Evolutionary conservation across 768 basidiomycete species (phyloP).

Genomic region (Lactifluus piperatus): DNA sequence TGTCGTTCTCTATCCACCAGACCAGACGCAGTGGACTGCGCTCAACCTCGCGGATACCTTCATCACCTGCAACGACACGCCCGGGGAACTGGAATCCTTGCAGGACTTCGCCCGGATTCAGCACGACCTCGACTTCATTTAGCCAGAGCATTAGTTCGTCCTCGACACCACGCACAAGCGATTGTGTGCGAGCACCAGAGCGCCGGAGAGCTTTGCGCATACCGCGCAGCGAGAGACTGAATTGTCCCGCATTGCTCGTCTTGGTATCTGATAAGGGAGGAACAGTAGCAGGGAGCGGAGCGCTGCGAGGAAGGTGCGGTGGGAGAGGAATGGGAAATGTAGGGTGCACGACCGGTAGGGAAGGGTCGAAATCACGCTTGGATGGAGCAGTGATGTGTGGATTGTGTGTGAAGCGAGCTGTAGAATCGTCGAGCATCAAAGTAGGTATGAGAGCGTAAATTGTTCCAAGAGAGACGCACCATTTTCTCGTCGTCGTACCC

Average conservation of each 20-base stretch:
- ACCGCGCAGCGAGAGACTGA: constrained; percentile 68
- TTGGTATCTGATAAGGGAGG: constrained; percentile 33
- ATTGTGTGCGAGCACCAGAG: constrained; percentile 49
- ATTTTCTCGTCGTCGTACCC: constrained; percentile 69
- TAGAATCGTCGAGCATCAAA: not conserved
- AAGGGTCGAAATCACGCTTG: constrained; percentile 43
- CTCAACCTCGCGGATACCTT: constrained; percentile 53
- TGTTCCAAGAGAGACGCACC: constrained; percentile 36
- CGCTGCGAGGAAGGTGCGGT: constrained; percentile 53
- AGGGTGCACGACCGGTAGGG: constrained; percentile 34
- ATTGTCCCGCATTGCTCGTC: constrained; percentile 64
- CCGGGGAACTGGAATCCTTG: constrained; percentile 30
- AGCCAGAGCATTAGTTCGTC: constrained; percentile 57
- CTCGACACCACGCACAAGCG: constrained; percentile 63
- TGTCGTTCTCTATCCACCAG: constrained; percentile 63
- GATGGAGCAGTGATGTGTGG: constrained; percentile 61
- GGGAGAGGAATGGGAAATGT: constrained; percentile 79
- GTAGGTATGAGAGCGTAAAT: not conserved
- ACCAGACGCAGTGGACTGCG: constrained; percentile 59
- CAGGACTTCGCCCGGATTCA: constrained; percentile 36
- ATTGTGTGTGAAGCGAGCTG: constrained; percentile 69
- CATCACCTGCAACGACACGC: constrained; percentile 41
- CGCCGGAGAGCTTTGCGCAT: constrained; percentile 59
- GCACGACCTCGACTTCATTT: constrained; percentile 42
- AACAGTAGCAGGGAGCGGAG: constrained; percentile 38